Percentiles rank a stretch among this genome's conserved stretches.
These are phyloP conservation scores for Fonsecaea pugnacius DNA, from an alignment of 2,329 filamentous ascomycete genomes.

Conservation along the genomic window DNA sequence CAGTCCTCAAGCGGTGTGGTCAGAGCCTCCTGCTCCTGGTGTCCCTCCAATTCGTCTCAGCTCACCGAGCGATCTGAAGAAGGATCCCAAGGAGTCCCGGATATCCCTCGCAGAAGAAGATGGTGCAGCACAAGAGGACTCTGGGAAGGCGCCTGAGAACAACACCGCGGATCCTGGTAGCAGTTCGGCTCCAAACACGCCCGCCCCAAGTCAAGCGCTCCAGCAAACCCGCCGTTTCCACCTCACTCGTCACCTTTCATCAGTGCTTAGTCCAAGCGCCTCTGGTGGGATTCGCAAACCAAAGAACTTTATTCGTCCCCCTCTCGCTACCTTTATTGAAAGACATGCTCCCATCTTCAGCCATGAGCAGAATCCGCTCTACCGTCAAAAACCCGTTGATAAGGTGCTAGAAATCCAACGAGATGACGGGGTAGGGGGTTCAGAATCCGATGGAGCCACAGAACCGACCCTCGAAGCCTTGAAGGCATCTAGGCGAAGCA, in stretches of 20 bases:
- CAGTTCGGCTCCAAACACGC: conserved; percentile 19
- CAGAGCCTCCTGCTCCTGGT: conserved; percentile 27
- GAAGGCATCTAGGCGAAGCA: conserved; percentile 43
- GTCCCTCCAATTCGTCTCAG: conserved; percentile 50
- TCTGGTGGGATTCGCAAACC: conserved; percentile 29
- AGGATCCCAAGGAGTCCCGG: conserved; percentile 37
- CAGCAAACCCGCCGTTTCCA: conserved; percentile 33
- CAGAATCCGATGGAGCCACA: background rate
- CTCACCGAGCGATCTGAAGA: conserved; percentile 48
- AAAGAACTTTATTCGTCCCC: conserved; percentile 32
- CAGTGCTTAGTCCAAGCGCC: conserved; percentile 20
- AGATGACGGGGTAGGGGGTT: background rate
- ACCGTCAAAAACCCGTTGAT: conserved; percentile 25
- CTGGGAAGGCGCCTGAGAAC: background rate
- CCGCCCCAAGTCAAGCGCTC: conserved; percentile 7
- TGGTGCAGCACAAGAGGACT: conserved; percentile 9
- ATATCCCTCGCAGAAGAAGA: conserved; percentile 10
- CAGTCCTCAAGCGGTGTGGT: conserved; percentile 30
- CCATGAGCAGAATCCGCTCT: conserved; percentile 23
- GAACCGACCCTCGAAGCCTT: conserved; percentile 17
- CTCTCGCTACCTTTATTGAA: conserved; percentile 37
- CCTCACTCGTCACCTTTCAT: conserved; percentile 33
- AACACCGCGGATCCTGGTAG: conserved; percentile 1
- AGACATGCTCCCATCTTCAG: conserved; percentile 20
- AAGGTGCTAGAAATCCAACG: conserved; percentile 20